Evolutionary conservation across 148 eudicot genomes (phyloP).

Genomic region (Silene conica): DNA sequence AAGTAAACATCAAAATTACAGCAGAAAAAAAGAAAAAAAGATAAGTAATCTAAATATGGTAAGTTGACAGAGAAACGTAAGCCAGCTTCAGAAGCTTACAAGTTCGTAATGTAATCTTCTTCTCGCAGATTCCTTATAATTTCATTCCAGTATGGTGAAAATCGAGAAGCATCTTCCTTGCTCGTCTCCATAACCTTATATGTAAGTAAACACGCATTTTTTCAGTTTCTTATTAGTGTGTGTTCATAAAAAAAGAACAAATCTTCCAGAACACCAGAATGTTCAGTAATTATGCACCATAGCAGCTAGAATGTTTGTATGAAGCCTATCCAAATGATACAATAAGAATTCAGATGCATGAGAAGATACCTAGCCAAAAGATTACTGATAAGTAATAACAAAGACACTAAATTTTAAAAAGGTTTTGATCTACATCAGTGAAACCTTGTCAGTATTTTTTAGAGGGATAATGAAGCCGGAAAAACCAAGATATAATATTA

Average conservation of each 20-base stretch:
- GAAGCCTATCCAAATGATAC: no score
- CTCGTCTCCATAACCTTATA: slow-evolving; percentile 54
- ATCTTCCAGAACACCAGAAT: background rate
- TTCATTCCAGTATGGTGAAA: slow-evolving; percentile 98
- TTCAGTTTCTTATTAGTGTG: background rate
- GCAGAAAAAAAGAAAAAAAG: slow-evolving; percentile 5
- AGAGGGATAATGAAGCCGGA: no score
- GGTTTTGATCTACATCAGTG: no score
- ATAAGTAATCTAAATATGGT: background rate
- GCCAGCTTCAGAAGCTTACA: slow-evolving; percentile 43
- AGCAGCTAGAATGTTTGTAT: background rate
- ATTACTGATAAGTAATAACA: no score
- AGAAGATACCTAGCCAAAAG: no score
- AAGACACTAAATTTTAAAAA: no score
- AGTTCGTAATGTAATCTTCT: slow-evolving; percentile 71
- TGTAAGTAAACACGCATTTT: background rate
- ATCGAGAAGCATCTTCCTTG: slow-evolving; percentile 76
- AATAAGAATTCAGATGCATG: no score
- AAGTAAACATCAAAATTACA: background rate
- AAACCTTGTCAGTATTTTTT: no score
- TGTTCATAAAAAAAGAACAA: background rate
- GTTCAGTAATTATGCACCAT: background rate
- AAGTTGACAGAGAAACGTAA: slow-evolving; percentile 6
- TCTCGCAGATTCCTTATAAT: slow-evolving; percentile 80
- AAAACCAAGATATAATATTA: no score